Conservation (phyloP, 2,329 filamentous ascomycete genomes). For the Pseudomassariella vexata region DNA sequence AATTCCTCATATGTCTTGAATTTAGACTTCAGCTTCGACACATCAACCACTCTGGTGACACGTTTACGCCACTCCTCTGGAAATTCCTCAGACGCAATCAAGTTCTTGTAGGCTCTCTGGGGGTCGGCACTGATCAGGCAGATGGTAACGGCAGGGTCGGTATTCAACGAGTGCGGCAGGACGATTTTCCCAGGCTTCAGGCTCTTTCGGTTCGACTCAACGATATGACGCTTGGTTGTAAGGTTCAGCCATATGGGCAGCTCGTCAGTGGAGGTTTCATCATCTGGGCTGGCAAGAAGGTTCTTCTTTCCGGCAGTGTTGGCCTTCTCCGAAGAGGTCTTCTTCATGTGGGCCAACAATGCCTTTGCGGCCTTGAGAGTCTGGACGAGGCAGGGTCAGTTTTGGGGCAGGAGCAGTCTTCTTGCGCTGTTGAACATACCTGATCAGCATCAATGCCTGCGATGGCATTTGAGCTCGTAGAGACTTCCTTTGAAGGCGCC, state of each 20-base stretch:
- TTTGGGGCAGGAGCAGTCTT: no score
- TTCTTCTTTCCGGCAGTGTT: slow-evolving; percentile 47
- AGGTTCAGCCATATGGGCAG: slow-evolving; percentile 57
- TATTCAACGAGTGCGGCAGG: slow-evolving; percentile 71
- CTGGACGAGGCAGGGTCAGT: slow-evolving; percentile 28
- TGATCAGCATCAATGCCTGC: no score
- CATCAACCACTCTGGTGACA: slow-evolving; percentile 72
- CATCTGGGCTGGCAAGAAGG: slow-evolving; percentile 42
- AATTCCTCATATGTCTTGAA: slow-evolving; percentile 85
- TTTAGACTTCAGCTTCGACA: slow-evolving; percentile 74
- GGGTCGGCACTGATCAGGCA: slow-evolving; percentile 70
- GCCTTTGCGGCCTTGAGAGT: slow-evolving; percentile 59
- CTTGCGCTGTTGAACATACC: no score
- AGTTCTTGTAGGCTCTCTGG: slow-evolving; percentile 85
- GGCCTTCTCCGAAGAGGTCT: slow-evolving; percentile 41
- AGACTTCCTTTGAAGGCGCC: no score
- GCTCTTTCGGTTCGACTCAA: slow-evolving; percentile 67
- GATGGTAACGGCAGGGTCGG: slow-evolving; percentile 46
- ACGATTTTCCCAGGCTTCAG: slow-evolving; percentile 80
- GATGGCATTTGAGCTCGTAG: no score
- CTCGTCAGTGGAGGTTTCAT: slow-evolving; percentile 36
- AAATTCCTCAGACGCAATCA: slow-evolving; percentile 69
- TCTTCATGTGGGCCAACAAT: slow-evolving; percentile 56
- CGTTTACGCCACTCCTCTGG: slow-evolving; percentile 59
- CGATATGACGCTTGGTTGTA: slow-evolving; percentile 60